Evolutionary conservation across 176 grass and related monocot genomes (phyloP), one percentile per base, ranked within the genome.

Genomic region (Alopecurus myosuroides): DNA sequence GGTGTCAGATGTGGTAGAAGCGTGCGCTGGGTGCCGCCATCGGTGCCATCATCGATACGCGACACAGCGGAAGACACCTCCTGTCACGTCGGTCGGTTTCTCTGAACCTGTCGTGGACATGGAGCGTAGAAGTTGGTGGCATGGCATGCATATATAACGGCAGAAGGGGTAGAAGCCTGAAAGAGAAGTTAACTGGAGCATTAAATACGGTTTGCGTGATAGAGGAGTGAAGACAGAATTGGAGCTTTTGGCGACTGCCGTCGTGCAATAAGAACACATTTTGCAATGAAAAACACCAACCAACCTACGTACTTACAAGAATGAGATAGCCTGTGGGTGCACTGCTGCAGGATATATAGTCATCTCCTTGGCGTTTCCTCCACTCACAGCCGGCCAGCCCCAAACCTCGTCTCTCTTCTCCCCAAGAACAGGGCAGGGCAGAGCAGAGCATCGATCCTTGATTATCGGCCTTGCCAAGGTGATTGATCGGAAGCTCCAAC

Each of bases 211-310:
- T 12, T 77, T 20, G 10, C 46, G 4, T 76, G 60, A 1, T 22
- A 23, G 80, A 30, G 40, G 19, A 84, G 22, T 62, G 86, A 28
- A 20, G 22, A 51, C 17, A 12, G 88, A 89, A 89, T 51, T 29
- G 20, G 45, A 29, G 1, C 22, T 8, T 23, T 19, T 56, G 20
- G 19, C 7, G 74, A 51, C 23, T 23, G 10, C 25, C 8, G 17
- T 18, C 3, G 77, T 41, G 17, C 2, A n/a, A n/a, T n/a, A n/a
- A n/a, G n/a, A n/a, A n/a, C n/a, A n/a, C n/a, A n/a, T n/a, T n/a
- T n/a, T n/a, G n/a, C n/a, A n/a, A n/a, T n/a, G n/a, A n/a, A n/a
- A n/a, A n/a, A n/a, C n/a, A n/a, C n/a, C n/a, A n/a, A n/a, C n/a
- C n/a, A n/a, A n/a, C n/a, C n/a, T n/a, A n/a, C n/a, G n/a, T n/a